Base-by-base conservation (phyloP, 352 stramenopile genomes). In the Globisporangium cystogenes region DNA sequence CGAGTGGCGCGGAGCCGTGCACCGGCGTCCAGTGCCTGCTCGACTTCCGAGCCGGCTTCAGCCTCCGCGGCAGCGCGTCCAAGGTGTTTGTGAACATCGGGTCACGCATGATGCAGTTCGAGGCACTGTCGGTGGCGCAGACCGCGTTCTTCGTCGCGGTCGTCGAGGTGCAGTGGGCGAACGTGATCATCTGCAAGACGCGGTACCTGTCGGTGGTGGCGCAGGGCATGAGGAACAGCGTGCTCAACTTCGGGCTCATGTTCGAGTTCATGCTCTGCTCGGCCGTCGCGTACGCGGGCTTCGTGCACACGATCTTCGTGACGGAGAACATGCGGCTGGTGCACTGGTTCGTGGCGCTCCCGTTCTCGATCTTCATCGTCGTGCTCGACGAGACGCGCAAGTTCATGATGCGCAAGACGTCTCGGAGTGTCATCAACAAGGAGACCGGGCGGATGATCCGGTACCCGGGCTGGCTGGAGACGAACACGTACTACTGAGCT, bases 301-400 rank as follows among this genome's bases (percentile, higher is more conserved):
- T 74, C 27, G 60, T 96, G 40, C 74, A 93, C 44, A 55, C 65
- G 23, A 78, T 80, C 21, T 81, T 96, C 50, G 69, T 70, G 15
- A 96, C 87, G 4, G 59, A 82, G 26, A 72, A 80, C 50, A 77
- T 96, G n/a, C 70, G 77, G 33, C 54, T 96, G 44, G 76, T 70
- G 26, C 81, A 94, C 64, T 96, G 83, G 87, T 87, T 95, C 56
- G 84, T 95, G 67, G 85, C 87, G 18, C 95, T 90, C 56, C 78
- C 75, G 57, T 62, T 94, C 21, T 59, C 81, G 36, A 75, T 89
- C 31, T 78, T 87, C 50, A 87, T 94, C 53, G 86, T 95, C 44
- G 58, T 65, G 20, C 96, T 90, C 68, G 87, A 97, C 53, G 87
- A 96, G 65, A 76, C 74, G 24, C 70, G 87, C 64, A 97, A 97